phyloP scores from a whole-genome alignment of 192 early-diverging fungal species.

The Coemansia erecta region DNA sequence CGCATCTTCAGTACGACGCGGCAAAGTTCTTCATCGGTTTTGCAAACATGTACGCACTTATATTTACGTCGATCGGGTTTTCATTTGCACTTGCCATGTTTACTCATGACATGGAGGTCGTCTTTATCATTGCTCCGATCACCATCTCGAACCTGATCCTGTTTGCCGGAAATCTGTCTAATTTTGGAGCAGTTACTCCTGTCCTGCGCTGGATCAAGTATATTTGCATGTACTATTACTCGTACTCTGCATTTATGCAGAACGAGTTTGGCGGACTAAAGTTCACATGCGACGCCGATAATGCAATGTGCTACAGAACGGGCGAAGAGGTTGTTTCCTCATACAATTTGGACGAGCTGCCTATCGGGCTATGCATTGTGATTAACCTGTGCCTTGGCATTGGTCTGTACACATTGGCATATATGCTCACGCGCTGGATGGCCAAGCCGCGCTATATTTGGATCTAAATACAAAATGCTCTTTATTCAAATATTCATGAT shows the following conservation, averaged over 20 bases:
- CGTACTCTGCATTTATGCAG: constrained; percentile 39
- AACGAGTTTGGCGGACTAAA: no score
- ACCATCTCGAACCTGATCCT: constrained; percentile 21
- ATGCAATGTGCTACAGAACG: constrained; percentile 28
- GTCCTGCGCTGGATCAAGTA: constrained; percentile 52
- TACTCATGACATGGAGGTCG: constrained; percentile 29
- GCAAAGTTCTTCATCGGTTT: constrained; percentile 23
- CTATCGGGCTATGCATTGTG: constrained; percentile 32
- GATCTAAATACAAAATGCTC: constrained; percentile 23
- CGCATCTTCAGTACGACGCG: constrained; percentile 29
- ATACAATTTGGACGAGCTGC: constrained; percentile 34
- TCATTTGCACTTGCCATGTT: constrained; percentile 36
- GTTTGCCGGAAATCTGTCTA: constrained; percentile 22
- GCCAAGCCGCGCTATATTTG: constrained; percentile 43
- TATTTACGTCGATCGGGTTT: constrained; percentile 40
- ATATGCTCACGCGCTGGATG: constrained; percentile 36
- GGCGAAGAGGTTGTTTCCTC: constrained; percentile 42
- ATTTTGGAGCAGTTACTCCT: constrained; percentile 36
- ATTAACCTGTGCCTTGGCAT: constrained; percentile 30
- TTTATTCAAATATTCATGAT: no score
- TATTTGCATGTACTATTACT: constrained; percentile 39
- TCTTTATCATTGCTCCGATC: constrained; percentile 35
- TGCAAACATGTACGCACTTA: constrained; percentile 24
- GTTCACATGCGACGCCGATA: constrained; percentile 33
- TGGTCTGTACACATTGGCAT: constrained; percentile 27